Base-by-base conservation (phyloP, 2,329 filamentous ascomycete species). In the Ustulina deusta region DNA sequence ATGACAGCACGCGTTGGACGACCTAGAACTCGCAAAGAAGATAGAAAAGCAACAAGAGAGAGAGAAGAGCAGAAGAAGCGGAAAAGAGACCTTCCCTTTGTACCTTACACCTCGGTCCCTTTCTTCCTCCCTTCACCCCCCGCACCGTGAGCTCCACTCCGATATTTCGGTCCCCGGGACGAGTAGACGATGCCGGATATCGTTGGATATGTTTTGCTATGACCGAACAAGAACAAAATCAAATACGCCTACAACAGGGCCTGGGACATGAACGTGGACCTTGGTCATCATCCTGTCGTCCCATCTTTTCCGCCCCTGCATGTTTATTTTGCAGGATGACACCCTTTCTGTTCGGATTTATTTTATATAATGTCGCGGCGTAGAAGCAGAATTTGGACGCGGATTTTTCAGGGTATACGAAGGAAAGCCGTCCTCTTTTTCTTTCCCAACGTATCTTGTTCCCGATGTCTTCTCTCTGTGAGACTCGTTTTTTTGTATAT, bases 401-500 rank as follows among this genome's bases (percentile, higher is more conserved):
- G 52, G 42, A 25, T 32, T 44, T 40, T 44, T 40, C 22, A 11
- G 13, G 44, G 27, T 13, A n/a, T 36, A 44, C 13, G 52, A 40
- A 57, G 57, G 42, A 61, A 42, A 49, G 51, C 46, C 17, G 55
- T 42, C 40, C 29, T 40, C 15, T 36, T 34, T 32, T 46, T 46
- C 20, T 54, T 38, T 34, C 17, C 7, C 3, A 3, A 17, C 27
- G 10, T 49, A 17, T 11, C 51, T 57, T 52, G 5, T 20, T 38
- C n/a, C 27, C 15, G n/a, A 10, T 13, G 22, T 40, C 22, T 54
- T 55, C 22, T 55, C 22, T 62, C 38, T 63, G 25, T 59, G 55
- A 20, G 42, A 63, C 44, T 51, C 27, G 5, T 38, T 58, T 51
- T 32, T 36, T 42, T 61, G 51, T 65, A 68, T 65, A 68, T 65